phyloP scores from a whole-genome alignment of 2,329 filamentous ascomycete species.

The Lasiodiplodia citricola region DNA sequence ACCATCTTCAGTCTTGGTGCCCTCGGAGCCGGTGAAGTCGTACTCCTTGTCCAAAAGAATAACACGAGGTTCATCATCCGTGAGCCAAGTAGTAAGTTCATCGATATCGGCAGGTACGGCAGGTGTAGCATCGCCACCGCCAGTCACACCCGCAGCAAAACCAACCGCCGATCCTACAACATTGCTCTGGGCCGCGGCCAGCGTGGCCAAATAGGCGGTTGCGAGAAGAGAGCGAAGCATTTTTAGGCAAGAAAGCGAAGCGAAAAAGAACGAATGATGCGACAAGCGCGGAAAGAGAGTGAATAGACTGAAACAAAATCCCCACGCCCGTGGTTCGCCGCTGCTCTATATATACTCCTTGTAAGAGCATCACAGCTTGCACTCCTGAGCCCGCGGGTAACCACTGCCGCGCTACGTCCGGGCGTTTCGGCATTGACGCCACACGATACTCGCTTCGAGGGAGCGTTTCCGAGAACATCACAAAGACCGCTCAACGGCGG shows the following conservation, averaged over 20 bases:
- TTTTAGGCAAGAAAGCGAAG: neutral
- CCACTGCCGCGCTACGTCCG: neutral
- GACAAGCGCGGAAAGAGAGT: neutral
- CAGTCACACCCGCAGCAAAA: conserved; percentile 35
- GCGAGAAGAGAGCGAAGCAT: conserved; percentile 6
- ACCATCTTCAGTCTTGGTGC: conserved; percentile 18
- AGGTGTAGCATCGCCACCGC: conserved; percentile 34
- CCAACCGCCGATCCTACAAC: conserved; percentile 36
- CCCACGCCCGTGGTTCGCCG: neutral
- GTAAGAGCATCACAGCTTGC: too few species aligned
- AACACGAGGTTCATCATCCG: conserved; percentile 32
- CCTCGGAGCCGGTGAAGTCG: conserved; percentile 37
- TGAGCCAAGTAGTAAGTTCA: conserved; percentile 33
- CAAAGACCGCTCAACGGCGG: neutral
- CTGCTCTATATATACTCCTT: neutral
- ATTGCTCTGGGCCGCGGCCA: conserved; percentile 9
- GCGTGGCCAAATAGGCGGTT: neutral
- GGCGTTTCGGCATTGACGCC: conserved; percentile 3
- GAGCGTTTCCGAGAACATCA: neutral
- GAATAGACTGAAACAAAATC: neutral
- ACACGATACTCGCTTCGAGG: neutral
- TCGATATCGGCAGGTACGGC: conserved; percentile 34
- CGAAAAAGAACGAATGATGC: neutral
- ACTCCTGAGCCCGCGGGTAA: neutral
- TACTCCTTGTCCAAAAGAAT: conserved; percentile 34